phyloP scores from a whole-genome alignment of 768 basidiomycete genomes.

The Ramaria sp. region DNA sequence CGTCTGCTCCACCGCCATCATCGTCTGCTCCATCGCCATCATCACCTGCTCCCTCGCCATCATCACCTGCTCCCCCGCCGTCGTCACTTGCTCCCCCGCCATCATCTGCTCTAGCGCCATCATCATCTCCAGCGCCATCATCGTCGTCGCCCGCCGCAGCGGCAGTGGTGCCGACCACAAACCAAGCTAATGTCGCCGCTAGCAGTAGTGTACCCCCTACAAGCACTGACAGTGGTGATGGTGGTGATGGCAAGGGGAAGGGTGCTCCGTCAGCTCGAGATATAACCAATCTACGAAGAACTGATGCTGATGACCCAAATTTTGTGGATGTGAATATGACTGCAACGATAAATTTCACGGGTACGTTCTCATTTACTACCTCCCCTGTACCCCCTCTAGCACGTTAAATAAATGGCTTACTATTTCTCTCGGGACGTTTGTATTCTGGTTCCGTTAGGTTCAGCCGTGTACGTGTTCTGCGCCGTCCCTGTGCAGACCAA shows the following conservation, averaged over 20 bases:
- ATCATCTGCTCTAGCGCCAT: too few species aligned
- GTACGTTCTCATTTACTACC: neutral
- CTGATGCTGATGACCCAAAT: slow-evolving; percentile 21
- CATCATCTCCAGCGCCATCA: too few species aligned
- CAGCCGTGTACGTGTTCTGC: slow-evolving; percentile 37
- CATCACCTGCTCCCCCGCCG: too few species aligned
- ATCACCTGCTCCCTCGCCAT: neutral
- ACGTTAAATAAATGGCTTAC: neutral
- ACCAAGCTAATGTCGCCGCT: neutral
- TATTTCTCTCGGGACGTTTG: neutral
- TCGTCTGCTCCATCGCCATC: neutral
- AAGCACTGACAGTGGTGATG: neutral
- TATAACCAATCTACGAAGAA: neutral
- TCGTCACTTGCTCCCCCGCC: too few species aligned
- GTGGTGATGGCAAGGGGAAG: slow-evolving; percentile 2
- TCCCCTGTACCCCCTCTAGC: neutral
- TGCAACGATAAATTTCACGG: slow-evolving; percentile 31
- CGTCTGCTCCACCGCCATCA: neutral
- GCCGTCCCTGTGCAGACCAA: slow-evolving; percentile 23
- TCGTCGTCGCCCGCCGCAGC: neutral
- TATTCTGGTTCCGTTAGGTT: slow-evolving; percentile 24
- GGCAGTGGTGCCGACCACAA: neutral
- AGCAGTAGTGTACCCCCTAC: neutral
- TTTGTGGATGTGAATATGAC: slow-evolving; percentile 24
- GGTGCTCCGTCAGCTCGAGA: neutral